These are phyloP conservation scores for Penicillium dipodomyicola DNA, from an alignment of 495 filamentous ascomycete species.

Conservation along the genomic window DNA sequence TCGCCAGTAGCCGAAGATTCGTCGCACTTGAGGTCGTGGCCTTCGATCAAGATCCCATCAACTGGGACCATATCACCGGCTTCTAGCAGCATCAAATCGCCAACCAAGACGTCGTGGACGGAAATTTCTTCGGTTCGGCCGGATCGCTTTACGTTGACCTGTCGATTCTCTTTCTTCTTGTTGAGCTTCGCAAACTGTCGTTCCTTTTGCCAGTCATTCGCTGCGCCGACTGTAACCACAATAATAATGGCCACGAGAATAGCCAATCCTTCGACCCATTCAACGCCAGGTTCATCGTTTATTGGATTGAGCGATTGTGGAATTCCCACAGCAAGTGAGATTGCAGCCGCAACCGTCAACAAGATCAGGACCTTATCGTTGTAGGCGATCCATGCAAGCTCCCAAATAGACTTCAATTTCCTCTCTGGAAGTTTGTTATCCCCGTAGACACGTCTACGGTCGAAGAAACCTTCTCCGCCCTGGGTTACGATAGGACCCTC, in stretches of 20 bases:
- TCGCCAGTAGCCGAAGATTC: slow-evolving; percentile 84
- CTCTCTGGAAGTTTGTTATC: slow-evolving; percentile 68
- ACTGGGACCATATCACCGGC: slow-evolving; percentile 87
- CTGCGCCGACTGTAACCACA: slow-evolving; percentile 69
- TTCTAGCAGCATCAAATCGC: slow-evolving; percentile 80
- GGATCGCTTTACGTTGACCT: slow-evolving; percentile 72
- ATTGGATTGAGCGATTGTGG: slow-evolving; percentile 57
- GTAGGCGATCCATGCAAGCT: slow-evolving; percentile 77
- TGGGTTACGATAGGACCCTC: slow-evolving; percentile 24
- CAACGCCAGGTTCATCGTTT: slow-evolving; percentile 55
- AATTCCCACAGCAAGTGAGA: slow-evolving; percentile 81
- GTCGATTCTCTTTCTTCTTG: slow-evolving; percentile 68
- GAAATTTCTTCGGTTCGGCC: slow-evolving; percentile 75
- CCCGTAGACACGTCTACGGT: slow-evolving; percentile 67
- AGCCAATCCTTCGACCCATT: slow-evolving; percentile 81
- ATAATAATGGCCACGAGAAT: slow-evolving; percentile 75
- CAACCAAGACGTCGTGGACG: slow-evolving; percentile 76
- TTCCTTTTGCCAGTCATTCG: slow-evolving; percentile 80
- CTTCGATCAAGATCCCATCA: slow-evolving; percentile 71
- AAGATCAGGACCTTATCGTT: slow-evolving; percentile 82
- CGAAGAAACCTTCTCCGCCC: slow-evolving; percentile 47
- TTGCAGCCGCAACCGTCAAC: slow-evolving; percentile 71
- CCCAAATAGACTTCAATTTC: slow-evolving; percentile 68
- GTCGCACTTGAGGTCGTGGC: slow-evolving; percentile 75
- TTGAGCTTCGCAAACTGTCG: slow-evolving; percentile 73